A percentile compares a stretch with the other conserved stretches of the same genome.
Evolutionary conservation across 495 filamentous ascomycete species (phyloP).

Genomic region (Talaromyces nanjingensis): DNA sequence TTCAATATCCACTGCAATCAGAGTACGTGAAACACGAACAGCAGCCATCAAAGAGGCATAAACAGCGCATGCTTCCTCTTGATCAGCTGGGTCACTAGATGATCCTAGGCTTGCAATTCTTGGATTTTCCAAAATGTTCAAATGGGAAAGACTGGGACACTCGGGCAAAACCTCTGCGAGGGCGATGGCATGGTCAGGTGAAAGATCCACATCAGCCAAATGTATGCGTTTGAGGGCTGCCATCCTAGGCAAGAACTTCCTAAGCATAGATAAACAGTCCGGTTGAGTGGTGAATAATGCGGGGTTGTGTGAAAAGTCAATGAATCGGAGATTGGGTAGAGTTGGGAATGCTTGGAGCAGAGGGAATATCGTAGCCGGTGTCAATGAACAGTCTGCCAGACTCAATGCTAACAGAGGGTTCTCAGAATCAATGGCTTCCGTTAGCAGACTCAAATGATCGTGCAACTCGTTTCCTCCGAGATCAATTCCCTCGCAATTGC

Average conservation of each 20-base stretch:
- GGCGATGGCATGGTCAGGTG: constrained; percentile 79
- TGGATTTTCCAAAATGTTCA: constrained; percentile 83
- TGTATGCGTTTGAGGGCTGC: constrained; percentile 77
- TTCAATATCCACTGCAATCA: constrained; percentile 90
- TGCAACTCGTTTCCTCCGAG: constrained; percentile 84
- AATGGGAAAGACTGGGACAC: constrained; percentile 70
- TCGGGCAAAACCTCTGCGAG: constrained; percentile 87
- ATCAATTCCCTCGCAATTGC: constrained; percentile 81
- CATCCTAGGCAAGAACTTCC: constrained; percentile 80
- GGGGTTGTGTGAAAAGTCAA: constrained; percentile 87
- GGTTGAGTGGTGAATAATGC: constrained; percentile 67
- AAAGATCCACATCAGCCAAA: constrained; percentile 78
- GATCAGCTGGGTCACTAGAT: constrained; percentile 58
- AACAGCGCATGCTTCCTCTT: constrained; percentile 90
- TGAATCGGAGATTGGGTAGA: constrained; percentile 73
- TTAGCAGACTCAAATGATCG: constrained; percentile 62
- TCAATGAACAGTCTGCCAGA: constrained; percentile 80
- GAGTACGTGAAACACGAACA: constrained; percentile 70
- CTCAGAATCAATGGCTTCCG: constrained; percentile 52
- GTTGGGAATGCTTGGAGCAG: constrained; percentile 68
- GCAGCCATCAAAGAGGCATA: constrained; percentile 90
- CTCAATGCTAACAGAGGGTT: constrained; percentile 73
- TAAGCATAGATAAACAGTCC: constrained; percentile 66
- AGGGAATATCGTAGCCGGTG: constrained; percentile 59
- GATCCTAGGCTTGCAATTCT: constrained; percentile 60